Evolutionary conservation across 2,329 filamentous ascomycete species (phyloP).

Genomic region (Aureobasidium zeae): DNA sequence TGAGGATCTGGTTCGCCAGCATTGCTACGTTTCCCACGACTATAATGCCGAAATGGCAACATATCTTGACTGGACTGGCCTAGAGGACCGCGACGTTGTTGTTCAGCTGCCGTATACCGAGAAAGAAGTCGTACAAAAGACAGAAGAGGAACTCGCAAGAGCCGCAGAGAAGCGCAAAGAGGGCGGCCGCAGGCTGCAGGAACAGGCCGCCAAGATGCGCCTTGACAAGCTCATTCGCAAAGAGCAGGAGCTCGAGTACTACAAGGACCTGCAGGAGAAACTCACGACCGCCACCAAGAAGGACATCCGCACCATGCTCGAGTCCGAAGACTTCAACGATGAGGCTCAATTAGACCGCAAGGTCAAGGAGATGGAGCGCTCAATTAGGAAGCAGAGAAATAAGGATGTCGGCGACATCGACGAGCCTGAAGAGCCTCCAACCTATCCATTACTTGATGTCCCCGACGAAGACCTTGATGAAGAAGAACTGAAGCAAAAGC

Average conservation of each 20-base stretch:
- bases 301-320: conserved; percentile 74
- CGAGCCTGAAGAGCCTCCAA: conserved; percentile 66
- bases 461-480: conserved; percentile 92
- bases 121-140: conserved; percentile 82
- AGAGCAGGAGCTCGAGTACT: conserved; percentile 91
- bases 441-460: conserved; percentile 79
- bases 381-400: conserved; percentile 79
- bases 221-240: conserved; percentile 92
- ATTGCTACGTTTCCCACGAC: conserved; percentile 79
- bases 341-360: conserved; percentile 75
- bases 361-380: conserved; percentile 82
- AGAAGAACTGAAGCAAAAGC: conserved; percentile 80
- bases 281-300: conserved; percentile 71
- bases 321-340: conserved; percentile 86
- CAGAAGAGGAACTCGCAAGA: conserved; percentile 80
- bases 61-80: conserved; percentile 81
- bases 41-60: conserved; percentile 68
- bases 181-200: conserved; percentile 79
- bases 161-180: conserved; percentile 94
- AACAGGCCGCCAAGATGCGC: conserved; percentile 95
- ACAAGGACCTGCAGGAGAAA: conserved; percentile 67
- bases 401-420: conserved; percentile 81
- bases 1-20: conserved; percentile 75
- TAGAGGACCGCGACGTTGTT: conserved; percentile 81
- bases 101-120: conserved; percentile 93